These are phyloP conservation scores for Tolypocladium nubicola DNA, from an alignment of 2,329 filamentous ascomycete genomes.

Conservation along the genomic window DNA sequence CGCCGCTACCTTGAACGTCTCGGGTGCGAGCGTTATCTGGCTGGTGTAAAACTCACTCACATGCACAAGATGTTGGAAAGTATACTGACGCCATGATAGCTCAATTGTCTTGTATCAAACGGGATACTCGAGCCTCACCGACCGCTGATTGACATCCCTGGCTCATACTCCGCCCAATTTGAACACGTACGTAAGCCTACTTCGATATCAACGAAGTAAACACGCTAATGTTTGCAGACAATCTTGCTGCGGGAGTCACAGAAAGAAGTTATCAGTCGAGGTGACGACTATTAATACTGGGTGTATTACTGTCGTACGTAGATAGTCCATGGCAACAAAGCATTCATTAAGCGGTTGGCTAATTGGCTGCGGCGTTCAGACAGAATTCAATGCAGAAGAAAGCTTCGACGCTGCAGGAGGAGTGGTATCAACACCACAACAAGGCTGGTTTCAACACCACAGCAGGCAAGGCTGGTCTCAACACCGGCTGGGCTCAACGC, in stretches of 20 bases:
- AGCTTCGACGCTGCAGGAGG: background rate
- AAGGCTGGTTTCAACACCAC: background rate
- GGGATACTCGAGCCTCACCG: constrained; percentile 47
- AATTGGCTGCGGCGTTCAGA: background rate
- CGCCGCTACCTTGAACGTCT: constrained; percentile 53
- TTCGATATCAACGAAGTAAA: background rate
- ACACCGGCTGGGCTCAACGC: background rate
- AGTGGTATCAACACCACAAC: background rate
- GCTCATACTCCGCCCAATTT: constrained; percentile 54
- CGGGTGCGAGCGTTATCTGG: constrained; percentile 47
- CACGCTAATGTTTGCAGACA: constrained; percentile 23
- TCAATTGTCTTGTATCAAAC: constrained; percentile 45
- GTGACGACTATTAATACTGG: constrained; percentile 34
- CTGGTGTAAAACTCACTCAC: constrained; percentile 34
- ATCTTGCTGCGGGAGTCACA: constrained; percentile 30
- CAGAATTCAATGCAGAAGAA: background rate
- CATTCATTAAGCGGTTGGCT: background rate
- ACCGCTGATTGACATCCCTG: constrained; percentile 45
- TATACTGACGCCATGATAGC: constrained; percentile 21
- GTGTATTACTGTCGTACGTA: background rate
- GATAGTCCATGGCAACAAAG: background rate
- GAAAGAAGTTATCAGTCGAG: constrained; percentile 43
- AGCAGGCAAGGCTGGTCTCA: background rate
- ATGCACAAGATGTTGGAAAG: background rate
- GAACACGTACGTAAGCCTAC: constrained; percentile 33